phyloP scores from a whole-genome alignment of 345 rosid genomes.

The Dovyalis caffra region DNA sequence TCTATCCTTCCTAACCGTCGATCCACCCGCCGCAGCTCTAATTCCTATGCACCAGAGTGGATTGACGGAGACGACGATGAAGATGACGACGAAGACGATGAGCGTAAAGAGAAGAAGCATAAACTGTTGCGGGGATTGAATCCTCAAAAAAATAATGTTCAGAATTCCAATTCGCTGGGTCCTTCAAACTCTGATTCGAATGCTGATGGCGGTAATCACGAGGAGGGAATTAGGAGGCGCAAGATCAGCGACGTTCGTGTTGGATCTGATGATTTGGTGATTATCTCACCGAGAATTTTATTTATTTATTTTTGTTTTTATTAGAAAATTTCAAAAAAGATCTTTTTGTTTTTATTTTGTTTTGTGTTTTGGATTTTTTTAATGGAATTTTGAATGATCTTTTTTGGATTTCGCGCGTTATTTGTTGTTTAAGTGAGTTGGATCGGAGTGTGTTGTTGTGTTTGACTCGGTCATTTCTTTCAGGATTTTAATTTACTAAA shows the following conservation, averaged over 20 bases:
- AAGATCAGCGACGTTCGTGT: constrained; percentile 31
- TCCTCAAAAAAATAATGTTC: constrained; percentile 35
- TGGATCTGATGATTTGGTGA: constrained; percentile 71
- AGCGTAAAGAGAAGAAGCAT: constrained; percentile 72
- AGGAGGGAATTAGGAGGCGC: constrained; percentile 32
- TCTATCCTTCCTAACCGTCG: constrained; percentile 36
- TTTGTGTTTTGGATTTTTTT: not conserved
- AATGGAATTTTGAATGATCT: not conserved
- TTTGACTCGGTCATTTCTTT: constrained; percentile 21
- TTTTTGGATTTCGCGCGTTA: constrained; percentile 56
- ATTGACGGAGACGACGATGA: constrained; percentile 14
- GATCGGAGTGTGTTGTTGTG: constrained; percentile 43
- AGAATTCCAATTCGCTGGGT: not conserved
- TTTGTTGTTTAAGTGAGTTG: constrained; percentile 27
- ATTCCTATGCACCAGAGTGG: constrained; percentile 32
- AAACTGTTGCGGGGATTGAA: constrained; percentile 64
- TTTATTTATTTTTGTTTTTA: not conserved
- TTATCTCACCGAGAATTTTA: not conserved
- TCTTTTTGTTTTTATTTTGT: not conserved
- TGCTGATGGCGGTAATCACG: constrained; percentile 37
- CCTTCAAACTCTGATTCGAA: constrained; percentile 36
- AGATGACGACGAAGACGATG: constrained; percentile 65
- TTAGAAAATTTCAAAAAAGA: not conserved
- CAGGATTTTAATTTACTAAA: constrained; percentile 14
- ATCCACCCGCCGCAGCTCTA: constrained; percentile 58